Conservation (phyloP, 2,329 filamentous ascomycete genomes). For the Colletotrichum sp. region DNA sequence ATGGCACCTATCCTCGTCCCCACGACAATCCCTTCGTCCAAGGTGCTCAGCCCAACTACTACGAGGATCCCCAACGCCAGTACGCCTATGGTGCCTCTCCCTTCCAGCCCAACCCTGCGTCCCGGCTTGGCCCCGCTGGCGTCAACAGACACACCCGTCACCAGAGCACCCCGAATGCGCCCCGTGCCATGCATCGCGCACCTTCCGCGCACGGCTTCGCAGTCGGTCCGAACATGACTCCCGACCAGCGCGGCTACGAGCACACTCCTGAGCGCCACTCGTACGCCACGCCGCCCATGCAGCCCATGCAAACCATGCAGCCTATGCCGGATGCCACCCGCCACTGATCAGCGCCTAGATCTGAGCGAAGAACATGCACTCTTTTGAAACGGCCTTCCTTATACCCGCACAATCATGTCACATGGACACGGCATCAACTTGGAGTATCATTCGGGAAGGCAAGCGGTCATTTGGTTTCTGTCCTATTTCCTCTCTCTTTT, state of each 20-base stretch:
- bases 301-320: constrained; percentile 13
- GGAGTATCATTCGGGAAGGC: constrained; percentile 19
- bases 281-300: constrained; percentile 7
- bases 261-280: constrained; percentile 6
- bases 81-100: constrained; percentile 17
- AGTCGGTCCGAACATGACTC: constrained; percentile 9
- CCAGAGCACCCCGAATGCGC: constrained; percentile 32
- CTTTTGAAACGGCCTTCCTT: constrained; percentile 18
- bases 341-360: constrained; percentile 12
- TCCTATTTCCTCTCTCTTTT: constrained; percentile 1
- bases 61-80: constrained; percentile 25
- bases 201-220: constrained; percentile 21
- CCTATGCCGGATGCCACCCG: constrained; percentile 11
- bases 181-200: constrained; percentile 18
- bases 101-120: constrained; percentile 3
- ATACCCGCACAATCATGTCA: constrained; percentile 11
- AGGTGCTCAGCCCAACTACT: constrained; percentile 23
- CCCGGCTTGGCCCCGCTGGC: constrained; percentile 1
- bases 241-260: constrained; percentile 19
- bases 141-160: constrained; percentile 31
- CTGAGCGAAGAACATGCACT: not conserved
- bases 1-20: constrained; percentile 19
- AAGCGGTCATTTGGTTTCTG: constrained; percentile 20
- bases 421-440: constrained; percentile 10
- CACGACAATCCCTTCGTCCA: constrained; percentile 17